Evolutionary conservation across 192 early-diverging fungal genomes (phyloP), one percentile per base, ranked within the genome.

Genomic region (Backusella tuberculispora): DNA sequence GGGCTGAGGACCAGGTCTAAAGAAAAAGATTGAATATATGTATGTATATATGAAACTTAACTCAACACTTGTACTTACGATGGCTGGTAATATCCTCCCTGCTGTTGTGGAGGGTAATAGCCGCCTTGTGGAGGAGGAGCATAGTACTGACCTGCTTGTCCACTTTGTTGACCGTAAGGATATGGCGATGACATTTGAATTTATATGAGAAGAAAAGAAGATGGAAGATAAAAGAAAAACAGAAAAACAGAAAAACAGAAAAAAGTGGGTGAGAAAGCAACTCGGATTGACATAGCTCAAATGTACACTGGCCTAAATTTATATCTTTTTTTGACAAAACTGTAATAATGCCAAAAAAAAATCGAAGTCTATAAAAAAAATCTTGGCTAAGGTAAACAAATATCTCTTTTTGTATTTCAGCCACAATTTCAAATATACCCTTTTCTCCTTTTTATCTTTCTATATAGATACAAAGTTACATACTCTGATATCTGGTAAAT

Each of bases 1-100:
- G 34, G 76, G 71, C 24, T 77, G 76, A 41, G 76, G 76, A 38
- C 70, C 70, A 34, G 75, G 75, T 34, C 67, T 69, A 68, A 26
- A 37, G 29, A 10, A 24, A n/a, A 50, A 38, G 1, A 43, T 3
- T 67, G 15, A 19, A 19, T 12, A 67, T 67, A 6, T 40, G 21
- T 21, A 19, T 40, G 37, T 43, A 12, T 67, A 21, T 67, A 21
- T 19, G 37, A 38, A 65, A 65, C 26, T 65, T 38, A 65, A 65
- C 26, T 14, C 13, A 14, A 14, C 26, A 38, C 34, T 38, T 65
- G 34, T 38, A 67, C 38, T 67, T 43, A 67, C 66, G 66, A n/a
- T 24, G 66, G 66, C 19, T 67, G 66, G 9, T 67, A 67, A 5
- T 67, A 67, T 43, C 66, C 66, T 24, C 66, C 66, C 41, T 67